These are phyloP conservation scores for Fusarium neocosmosporiellum DNA, from an alignment of 2,329 filamentous ascomycete genomes.

Conservation along the genomic window DNA sequence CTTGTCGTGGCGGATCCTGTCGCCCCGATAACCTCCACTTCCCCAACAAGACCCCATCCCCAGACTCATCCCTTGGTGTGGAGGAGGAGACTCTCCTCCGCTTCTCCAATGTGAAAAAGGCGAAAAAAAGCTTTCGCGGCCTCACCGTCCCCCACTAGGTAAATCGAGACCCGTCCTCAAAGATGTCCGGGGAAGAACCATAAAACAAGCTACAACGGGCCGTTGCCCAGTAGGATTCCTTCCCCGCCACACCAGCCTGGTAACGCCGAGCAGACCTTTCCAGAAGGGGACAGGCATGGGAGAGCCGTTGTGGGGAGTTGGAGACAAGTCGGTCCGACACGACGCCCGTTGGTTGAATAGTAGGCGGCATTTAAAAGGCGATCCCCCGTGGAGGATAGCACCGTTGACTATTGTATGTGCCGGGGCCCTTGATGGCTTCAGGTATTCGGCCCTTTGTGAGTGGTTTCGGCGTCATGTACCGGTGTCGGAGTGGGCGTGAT, in stretches of 20 bases:
- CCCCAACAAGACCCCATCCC: conserved; percentile 25
- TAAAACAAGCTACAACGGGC: conserved; percentile 30
- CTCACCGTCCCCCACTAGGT: conserved; percentile 4
- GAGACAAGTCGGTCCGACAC: conserved; percentile 29
- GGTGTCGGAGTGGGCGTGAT: background rate
- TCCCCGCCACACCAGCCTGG: background rate
- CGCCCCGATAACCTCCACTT: conserved; percentile 30
- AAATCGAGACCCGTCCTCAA: conserved; percentile 9
- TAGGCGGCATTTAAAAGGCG: conserved; percentile 6
- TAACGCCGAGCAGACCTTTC: background rate
- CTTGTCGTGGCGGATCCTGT: conserved; percentile 7
- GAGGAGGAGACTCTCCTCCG: conserved; percentile 8
- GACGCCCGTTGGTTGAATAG: conserved; percentile 4
- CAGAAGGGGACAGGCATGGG: background rate
- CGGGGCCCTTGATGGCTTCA: background rate
- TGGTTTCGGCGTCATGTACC: background rate
- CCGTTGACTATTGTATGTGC: background rate
- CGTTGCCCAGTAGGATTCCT: background rate
- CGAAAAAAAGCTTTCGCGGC: background rate
- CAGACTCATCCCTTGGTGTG: conserved; percentile 23
- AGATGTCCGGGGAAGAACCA: conserved; percentile 35
- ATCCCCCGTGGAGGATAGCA: conserved; percentile 18
- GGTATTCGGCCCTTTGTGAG: background rate
- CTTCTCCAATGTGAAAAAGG: conserved; percentile 17
- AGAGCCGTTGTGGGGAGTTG: conserved; percentile 15